phyloP scores from a whole-genome alignment of 2,329 filamentous ascomycete genomes.

The Trichophyton benhamiae region DNA sequence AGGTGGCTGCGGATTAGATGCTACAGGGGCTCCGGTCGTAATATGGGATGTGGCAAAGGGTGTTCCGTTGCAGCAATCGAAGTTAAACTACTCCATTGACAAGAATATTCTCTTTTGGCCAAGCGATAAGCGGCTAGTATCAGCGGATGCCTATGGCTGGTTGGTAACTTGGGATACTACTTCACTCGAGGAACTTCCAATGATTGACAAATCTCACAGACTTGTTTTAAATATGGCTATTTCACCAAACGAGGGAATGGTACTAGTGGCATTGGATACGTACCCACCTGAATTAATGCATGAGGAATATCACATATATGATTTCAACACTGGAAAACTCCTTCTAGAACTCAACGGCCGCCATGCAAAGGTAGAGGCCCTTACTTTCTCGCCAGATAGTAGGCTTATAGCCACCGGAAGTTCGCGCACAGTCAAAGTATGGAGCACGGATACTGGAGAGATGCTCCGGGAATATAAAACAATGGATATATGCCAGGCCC shows the following conservation, averaged over 20 bases:
- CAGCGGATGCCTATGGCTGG: neutral
- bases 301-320: neutral
- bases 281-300: too few species aligned
- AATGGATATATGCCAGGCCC: neutral
- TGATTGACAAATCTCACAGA: neutral
- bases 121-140: neutral
- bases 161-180: neutral
- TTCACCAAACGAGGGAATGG: neutral
- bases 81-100: neutral
- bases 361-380: neutral
- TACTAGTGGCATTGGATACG: neutral
- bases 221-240: neutral
- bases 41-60: conserved; percentile 2
- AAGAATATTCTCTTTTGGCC: neutral
- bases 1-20: neutral
- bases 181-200: neutral
- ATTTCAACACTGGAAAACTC: neutral
- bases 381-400: neutral
- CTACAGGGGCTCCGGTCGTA: neutral
- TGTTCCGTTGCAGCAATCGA: neutral
- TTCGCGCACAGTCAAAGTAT: neutral
- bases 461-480: neutral
- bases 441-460: conserved; percentile 13
- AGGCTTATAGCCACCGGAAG: neutral
- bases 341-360: neutral